phyloP scores from a whole-genome alignment of 2,329 filamentous ascomycete genomes.

The Xylariomycetidae sp. region DNA sequence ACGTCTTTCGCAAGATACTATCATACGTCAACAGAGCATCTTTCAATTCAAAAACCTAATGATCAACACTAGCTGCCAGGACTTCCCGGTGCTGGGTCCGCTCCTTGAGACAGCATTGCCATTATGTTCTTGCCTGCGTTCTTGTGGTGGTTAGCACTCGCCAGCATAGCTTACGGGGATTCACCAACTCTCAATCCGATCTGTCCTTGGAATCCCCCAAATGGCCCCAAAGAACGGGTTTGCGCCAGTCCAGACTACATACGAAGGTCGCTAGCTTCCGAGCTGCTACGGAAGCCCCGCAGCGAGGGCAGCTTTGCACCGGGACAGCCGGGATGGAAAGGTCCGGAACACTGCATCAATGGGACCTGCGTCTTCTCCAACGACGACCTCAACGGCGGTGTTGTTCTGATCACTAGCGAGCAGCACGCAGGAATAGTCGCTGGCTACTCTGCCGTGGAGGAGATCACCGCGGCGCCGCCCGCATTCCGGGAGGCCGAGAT shows the following conservation, averaged over 20 bases:
- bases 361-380: conserved; percentile 21
- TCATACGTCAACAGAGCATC: too few species aligned
- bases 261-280: background rate
- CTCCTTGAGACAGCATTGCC: too few species aligned
- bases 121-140: too few species aligned
- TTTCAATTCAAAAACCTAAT: too few species aligned
- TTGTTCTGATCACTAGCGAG: conserved; percentile 19
- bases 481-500: conserved; percentile 25
- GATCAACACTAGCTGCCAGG: too few species aligned
- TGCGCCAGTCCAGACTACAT: conserved; percentile 10
- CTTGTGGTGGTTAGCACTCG: too few species aligned
- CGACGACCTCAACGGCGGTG: conserved; percentile 14
- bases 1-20: too few species aligned
- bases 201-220: conserved; percentile 14
- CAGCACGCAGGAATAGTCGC: conserved; percentile 15
- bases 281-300: background rate
- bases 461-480: conserved; percentile 7
- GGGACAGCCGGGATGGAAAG: conserved; percentile 19
- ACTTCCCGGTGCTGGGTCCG: too few species aligned
- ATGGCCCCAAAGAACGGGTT: conserved; percentile 4
- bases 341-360: conserved; percentile 19
- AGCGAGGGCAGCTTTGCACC: too few species aligned
- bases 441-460: conserved; percentile 5
- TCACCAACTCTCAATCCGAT: too few species aligned
- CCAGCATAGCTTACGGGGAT: too few species aligned